Base-by-base conservation (phyloP, 352 stramenopile genomes). In the Saprolegnia parasitica region DNA sequence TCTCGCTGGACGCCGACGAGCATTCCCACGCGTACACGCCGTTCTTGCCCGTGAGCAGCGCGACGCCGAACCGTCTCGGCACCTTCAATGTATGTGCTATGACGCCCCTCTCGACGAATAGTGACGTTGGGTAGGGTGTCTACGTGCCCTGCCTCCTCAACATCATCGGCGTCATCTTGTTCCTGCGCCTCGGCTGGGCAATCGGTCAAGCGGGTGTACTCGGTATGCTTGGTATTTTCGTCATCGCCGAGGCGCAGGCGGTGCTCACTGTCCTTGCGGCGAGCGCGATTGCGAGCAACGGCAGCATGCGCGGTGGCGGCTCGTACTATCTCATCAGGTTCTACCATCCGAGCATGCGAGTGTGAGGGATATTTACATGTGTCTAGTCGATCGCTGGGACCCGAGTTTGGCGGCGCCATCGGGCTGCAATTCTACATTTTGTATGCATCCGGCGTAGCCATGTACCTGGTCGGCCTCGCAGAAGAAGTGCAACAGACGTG, bases 151-250 rank as follows among this genome's bases (percentile, higher is more conserved):
- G 86, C 71, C 78, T 96, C 24, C 79, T 96, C 68, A 95, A 95
- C 72, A 97, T 97, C 76, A 90, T 96, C 45, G 88, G 89, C 42
- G 87, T 97, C 29, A 93, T 97, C 55, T 70, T 97, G 23, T 97
- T 96, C 70, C 82, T 96, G 13, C 86, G 88, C 4, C 81, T 96
- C 20, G 84, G 86, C 4, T 94, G 82, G 81, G 90, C 91, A 42
- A 78, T 93, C 3, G 88, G 83, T 0, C 89, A 97, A 72, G 89
- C 89, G 0, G 89, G 89, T 4, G 78, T 83, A 13, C 67, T 90
- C 24, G 89, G 82, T 45, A 88, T 92, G 57, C 35, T 84, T 6
- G 77, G 86, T 5, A 96, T 93, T 23, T 81, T 94, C 56, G 77
- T 90, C 57, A 67, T 85, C 50, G 77, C 81, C 18, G 84, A 90